Conservation (phyloP, 2,329 filamentous ascomycete genomes). For the Chalara sp. region DNA sequence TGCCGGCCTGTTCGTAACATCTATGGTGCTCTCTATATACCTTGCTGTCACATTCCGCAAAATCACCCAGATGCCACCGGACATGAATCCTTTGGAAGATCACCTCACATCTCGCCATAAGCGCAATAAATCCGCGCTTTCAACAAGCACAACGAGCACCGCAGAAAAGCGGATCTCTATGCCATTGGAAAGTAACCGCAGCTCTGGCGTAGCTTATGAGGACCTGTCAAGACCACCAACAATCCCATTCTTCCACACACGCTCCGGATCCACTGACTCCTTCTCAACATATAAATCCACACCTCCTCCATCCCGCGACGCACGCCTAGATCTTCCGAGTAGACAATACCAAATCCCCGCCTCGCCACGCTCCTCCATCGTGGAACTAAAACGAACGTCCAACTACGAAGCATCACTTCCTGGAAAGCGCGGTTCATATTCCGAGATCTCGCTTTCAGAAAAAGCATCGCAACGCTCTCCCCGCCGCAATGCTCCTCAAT, state of each 20-base stretch:
- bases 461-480: conserved; percentile 19
- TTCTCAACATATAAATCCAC: conserved; percentile 44
- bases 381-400: conserved; percentile 43
- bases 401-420: conserved; percentile 9
- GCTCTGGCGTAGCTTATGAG: conserved; percentile 39
- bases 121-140: conserved; percentile 53
- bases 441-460: conserved; percentile 42
- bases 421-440: conserved; percentile 38
- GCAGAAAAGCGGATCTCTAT: conserved; percentile 55
- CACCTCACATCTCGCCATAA: conserved; percentile 80
- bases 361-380: conserved; percentile 36
- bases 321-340: conserved; percentile 46
- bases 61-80: conserved; percentile 76
- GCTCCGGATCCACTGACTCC: conserved; percentile 55
- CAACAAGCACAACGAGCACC: conserved; percentile 25
- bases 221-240: conserved; percentile 42
- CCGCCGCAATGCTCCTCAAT: not conserved
- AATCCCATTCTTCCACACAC: conserved; percentile 76
- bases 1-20: conserved; percentile 63
- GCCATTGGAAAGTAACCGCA: conserved; percentile 34
- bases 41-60: conserved; percentile 73
- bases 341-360: conserved; percentile 47
- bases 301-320: conserved; percentile 44
- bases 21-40: conserved; percentile 65
- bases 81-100: conserved; percentile 91